Evolutionary conservation across 2,329 filamentous ascomycete species (phyloP).

Genomic region (Aureobasidium sp.): DNA sequence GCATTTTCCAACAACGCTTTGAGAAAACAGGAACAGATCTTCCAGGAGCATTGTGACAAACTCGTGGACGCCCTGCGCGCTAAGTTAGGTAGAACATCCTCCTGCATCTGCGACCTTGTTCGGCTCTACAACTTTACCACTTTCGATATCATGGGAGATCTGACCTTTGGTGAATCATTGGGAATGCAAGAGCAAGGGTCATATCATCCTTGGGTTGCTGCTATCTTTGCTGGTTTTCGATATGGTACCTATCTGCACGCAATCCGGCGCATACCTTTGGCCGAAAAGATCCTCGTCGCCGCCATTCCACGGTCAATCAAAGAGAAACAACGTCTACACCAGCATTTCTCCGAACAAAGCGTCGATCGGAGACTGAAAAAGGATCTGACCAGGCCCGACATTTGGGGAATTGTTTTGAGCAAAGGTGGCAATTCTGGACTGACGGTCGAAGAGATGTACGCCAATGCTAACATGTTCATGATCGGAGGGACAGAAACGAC

Average conservation of each 20-base stretch:
- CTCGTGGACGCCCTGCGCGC: conserved; percentile 32
- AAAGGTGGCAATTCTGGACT: conserved; percentile 16
- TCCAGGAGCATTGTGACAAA: conserved; percentile 35
- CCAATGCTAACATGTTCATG: conserved; percentile 30
- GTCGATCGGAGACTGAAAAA: conserved; percentile 24
- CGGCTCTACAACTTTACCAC: conserved; percentile 5
- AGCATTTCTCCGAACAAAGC: conserved; percentile 17
- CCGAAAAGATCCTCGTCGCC: neutral
- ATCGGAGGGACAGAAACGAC: conserved; percentile 35
- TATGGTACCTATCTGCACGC: conserved; percentile 3
- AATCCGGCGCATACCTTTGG: neutral
- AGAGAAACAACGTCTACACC: neutral
- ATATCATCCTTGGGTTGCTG: conserved; percentile 17
- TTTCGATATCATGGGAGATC: conserved; percentile 21
- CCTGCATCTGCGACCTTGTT: conserved; percentile 43
- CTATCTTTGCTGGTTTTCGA: conserved; percentile 8
- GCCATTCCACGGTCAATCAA: neutral
- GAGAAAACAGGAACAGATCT: conserved; percentile 33
- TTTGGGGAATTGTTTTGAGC: conserved; percentile 23
- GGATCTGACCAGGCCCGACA: conserved; percentile 20
- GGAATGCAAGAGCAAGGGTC: conserved; percentile 22
- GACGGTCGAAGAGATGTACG: conserved; percentile 28
- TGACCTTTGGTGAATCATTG: conserved; percentile 28
- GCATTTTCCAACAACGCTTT: conserved; percentile 39
- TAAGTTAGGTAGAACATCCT: conserved; percentile 40